Percentiles rank a stretch among this genome's conserved stretches.
Evolutionary conservation across 2,329 filamentous ascomycete genomes (phyloP).

Genomic region (Scolecobasidium constrictum): DNA sequence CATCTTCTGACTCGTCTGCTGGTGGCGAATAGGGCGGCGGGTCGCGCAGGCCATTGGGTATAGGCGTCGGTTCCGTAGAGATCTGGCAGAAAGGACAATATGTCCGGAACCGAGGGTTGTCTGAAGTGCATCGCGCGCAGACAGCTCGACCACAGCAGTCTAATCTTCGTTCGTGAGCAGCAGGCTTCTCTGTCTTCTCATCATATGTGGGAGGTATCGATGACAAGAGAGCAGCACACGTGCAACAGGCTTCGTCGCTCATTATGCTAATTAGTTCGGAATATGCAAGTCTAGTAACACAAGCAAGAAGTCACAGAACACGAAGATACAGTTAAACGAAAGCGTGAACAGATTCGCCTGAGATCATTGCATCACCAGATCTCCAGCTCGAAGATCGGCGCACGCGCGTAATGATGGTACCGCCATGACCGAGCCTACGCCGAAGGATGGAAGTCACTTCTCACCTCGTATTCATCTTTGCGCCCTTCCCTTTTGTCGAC

Average conservation of each 20-base stretch:
- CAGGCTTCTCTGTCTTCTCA: constrained; percentile 49
- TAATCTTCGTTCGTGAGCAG: constrained; percentile 48
- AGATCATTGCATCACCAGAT: no score
- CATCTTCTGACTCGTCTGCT: constrained; percentile 15
- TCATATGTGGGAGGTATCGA: constrained; percentile 41
- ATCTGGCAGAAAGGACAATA: constrained; percentile 71
- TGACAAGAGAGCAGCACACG: constrained; percentile 53
- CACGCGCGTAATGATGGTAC: no score
- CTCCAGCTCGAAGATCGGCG: no score
- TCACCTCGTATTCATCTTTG: no score
- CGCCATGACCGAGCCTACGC: no score
- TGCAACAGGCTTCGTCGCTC: constrained; percentile 49
- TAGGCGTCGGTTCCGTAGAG: constrained; percentile 46
- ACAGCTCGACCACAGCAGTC: constrained; percentile 61
- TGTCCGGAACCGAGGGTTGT: constrained; percentile 55
- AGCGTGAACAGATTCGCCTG: no score
- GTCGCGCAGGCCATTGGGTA: constrained; percentile 49
- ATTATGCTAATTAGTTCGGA: constrained; percentile 3
- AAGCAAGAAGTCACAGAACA: not conserved
- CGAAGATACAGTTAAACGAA: no score
- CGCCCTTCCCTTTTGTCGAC: no score
- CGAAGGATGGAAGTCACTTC: no score
- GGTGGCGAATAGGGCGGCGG: constrained; percentile 54
- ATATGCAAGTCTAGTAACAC: not conserved
- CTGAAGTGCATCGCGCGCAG: constrained; percentile 59